Evolutionary conservation across 331 rosid species (phyloP), one percentile per base, ranked within the genome.

Genomic region (Ulmus americana): DNA sequence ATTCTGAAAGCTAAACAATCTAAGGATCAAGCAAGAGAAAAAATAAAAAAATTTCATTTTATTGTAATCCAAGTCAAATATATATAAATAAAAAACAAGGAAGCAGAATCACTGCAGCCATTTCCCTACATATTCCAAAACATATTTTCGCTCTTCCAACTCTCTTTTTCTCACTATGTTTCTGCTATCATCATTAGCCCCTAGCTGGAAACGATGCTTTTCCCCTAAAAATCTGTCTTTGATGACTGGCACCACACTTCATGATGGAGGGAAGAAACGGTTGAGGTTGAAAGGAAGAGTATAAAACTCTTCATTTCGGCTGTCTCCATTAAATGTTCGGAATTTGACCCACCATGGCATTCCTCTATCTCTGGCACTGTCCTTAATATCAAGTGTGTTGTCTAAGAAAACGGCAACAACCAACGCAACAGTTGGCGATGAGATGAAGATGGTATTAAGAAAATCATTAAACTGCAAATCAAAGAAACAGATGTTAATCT

Each of bases 261-360:
- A 74, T 50, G 95, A 81, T 60, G 99, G 99, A 72, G 99, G 97
- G 75, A 90, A 94, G 80, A 85, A 94, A 6, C 95, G 83, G 73
- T 94, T 84, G 50, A 94, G 99, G 86, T 94, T 94, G 84, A 94
- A 94, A 45, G 99, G 99, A 5, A 94, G 96, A 44, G 97, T 90
- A 78, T 94, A 94, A 76, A 94, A 94, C 82, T 94, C 99, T 63
- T 94, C 99, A 62, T 90, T 94, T 48, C 97, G 51, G 74, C 83
- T 72, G 63, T 94, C 99, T 54, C 96, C 99, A 75, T 87, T 84
- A 49, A 94, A 94, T 41, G 95, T 69, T 69, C 97, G 63, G 74
- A 94, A 94, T 63, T 84, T 94, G 64, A 77, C 89, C 99, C 99
- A 94, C 99, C 99, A 94, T 57, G 99, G 96, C 99, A 94, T 90